Evolutionary conservation across 345 rosid species (phyloP), one percentile per base, ranked within the genome.

Genomic region (Bruguiera sexangula): DNA sequence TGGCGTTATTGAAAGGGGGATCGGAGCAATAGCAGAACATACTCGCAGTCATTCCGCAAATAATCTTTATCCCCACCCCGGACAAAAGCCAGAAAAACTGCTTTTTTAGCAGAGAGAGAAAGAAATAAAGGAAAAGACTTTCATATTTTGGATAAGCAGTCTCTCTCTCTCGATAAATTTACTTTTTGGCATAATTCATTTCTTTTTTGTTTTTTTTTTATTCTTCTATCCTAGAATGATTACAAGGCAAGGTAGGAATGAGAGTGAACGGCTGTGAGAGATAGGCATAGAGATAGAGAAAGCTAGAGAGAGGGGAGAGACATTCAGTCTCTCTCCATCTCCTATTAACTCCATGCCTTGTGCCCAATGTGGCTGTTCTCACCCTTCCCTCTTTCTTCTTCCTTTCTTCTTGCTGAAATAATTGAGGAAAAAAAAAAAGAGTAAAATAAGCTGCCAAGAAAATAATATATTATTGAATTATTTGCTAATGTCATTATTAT

Each of bases 241-340:
- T 79, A 71, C 1, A 10, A 60, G 66, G 22, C 68, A 82, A 77
- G 81, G 9, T 73, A 84, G 61, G 84, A 79, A 81, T 77, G 76
- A 62, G 24, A 78, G 65, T 66, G 66, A 60, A 61, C 21, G 65
- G 43, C 8, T 27, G 10, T 15, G 54, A 48, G 54, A 39, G 54
- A 62, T 21, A 34, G 46, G 27, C 60, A 59, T 19, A 31, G 22
- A 21, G 16, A 37, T 8, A 56, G 37, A n/a, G 26, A 27, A 63
- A n/a, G 9, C 37, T 30, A 11, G 50, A 43, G 50, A 43, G 18
- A 15, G 16, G 19, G 1, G 19, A 34, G 36, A 34, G 66, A 24
- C 31, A 20, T 27, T 20, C 51, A n/a, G 30, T n/a, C 65, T 26
- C 69, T 39, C 55, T 62, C 50, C 39, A 59, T 4, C 5, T 22